Evolutionary conservation across 1,284 basidiomycete species (phyloP).

Genomic region (Apiotrichum sp.): DNA sequence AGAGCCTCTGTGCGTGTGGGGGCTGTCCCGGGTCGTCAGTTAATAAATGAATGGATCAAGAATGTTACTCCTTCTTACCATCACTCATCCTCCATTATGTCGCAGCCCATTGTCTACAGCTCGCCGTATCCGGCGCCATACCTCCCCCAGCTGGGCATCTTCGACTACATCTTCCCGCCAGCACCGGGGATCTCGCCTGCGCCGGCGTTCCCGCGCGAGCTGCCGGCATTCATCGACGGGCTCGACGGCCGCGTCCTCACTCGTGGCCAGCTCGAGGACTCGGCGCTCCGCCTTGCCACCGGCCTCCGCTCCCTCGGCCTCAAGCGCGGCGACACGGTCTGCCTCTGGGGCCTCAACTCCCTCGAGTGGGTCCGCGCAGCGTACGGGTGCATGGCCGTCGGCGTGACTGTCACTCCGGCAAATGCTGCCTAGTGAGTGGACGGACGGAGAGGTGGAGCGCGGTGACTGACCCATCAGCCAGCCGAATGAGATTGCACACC

Average conservation of each 20-base stretch:
- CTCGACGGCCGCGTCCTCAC: constrained; percentile 55
- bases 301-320: constrained; percentile 48
- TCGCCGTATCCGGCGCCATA: constrained; percentile 20
- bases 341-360: constrained; percentile 52
- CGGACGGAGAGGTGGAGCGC: constrained; percentile 15
- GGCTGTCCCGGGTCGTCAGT: too few relatives aligned
- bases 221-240: constrained; percentile 63
- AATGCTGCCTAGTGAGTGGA: constrained; percentile 30
- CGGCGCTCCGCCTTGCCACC: constrained; percentile 55
- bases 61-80: neutral
- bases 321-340: constrained; percentile 31
- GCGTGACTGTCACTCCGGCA: constrained; percentile 32
- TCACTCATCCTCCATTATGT: neutral
- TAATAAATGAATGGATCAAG: too few relatives aligned
- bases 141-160: constrained; percentile 26
- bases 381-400: constrained; percentile 51
- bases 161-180: constrained; percentile 12
- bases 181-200: neutral
- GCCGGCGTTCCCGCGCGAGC: constrained; percentile 13
- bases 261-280: constrained; percentile 54
- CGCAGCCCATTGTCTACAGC: constrained; percentile 22
- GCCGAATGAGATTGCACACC: constrained; percentile 43
- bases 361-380: constrained; percentile 59
- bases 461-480: constrained; percentile 19
- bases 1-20: too few relatives aligned